These are phyloP conservation scores for Hygrophila difformis DNA, from an alignment of 257 asterid species.

Conservation along the genomic window DNA sequence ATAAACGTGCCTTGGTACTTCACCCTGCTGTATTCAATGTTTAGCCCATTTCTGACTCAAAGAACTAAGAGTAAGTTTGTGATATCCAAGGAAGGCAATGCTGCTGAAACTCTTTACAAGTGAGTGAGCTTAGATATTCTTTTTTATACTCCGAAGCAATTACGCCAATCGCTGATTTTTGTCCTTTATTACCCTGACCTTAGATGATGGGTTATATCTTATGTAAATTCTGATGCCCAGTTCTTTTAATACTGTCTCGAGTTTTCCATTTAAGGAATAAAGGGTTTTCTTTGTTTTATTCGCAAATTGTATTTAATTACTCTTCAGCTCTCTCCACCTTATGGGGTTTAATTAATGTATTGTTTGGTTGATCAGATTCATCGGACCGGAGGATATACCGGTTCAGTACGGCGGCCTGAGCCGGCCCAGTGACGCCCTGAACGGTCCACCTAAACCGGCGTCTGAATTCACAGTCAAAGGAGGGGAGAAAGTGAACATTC, in stretches of 20 bases:
- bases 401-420: slow-evolving; percentile 87
- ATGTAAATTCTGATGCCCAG: slow-evolving; percentile 13
- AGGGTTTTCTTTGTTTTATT: neutral
- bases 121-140: slow-evolving; percentile 15
- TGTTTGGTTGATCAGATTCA: slow-evolving; percentile 48
- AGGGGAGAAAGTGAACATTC: slow-evolving; percentile 88
- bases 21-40: slow-evolving; percentile 77
- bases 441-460: slow-evolving; percentile 75
- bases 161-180: slow-evolving; percentile 1
- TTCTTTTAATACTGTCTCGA: slow-evolving; percentile 20
- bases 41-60: slow-evolving; percentile 91
- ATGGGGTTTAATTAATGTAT: too few relatives aligned
- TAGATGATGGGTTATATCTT: slow-evolving; percentile 6
- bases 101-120: slow-evolving; percentile 86
- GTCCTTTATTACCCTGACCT: slow-evolving; percentile 3
- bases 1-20: slow-evolving; percentile 96
- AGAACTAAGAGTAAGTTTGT: slow-evolving; percentile 94
- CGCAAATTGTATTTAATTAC: too few relatives aligned
- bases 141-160: neutral
- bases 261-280: slow-evolving; percentile 15
- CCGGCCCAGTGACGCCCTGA: slow-evolving; percentile 41
- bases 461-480: slow-evolving; percentile 83
- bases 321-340: too few relatives aligned
- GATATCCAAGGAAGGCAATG: slow-evolving; percentile 81
- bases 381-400: slow-evolving; percentile 76